Evolutionary conservation across 2,329 filamentous ascomycete genomes (phyloP).

Genomic region (Elsinoe perseae): DNA sequence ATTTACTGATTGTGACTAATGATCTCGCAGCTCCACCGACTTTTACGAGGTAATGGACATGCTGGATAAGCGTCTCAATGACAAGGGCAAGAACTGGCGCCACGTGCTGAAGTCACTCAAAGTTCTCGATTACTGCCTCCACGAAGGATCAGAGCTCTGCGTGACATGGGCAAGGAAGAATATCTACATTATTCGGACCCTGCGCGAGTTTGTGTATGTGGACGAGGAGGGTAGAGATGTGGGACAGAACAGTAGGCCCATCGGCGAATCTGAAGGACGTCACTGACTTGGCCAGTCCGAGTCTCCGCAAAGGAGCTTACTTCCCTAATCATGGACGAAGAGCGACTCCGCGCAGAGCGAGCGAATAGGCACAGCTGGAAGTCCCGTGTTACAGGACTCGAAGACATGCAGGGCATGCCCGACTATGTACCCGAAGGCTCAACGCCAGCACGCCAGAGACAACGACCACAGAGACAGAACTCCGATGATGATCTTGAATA

Average conservation of each 20-base stretch:
- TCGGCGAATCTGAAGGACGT: background rate
- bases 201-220: slow-evolving; percentile 93
- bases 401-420: slow-evolving; percentile 58
- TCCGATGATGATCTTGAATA: slow-evolving; percentile 85
- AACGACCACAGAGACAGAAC: slow-evolving; percentile 32
- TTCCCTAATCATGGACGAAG: slow-evolving; percentile 84
- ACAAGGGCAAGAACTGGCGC: slow-evolving; percentile 99
- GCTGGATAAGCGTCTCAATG: slow-evolving; percentile 95
- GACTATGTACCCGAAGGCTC: slow-evolving; percentile 33
- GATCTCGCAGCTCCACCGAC: slow-evolving; percentile 65
- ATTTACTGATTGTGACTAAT: slow-evolving; percentile 2
- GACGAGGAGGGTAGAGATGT: slow-evolving; percentile 90
- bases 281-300: slow-evolving; percentile 58
- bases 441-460: slow-evolving; percentile 38
- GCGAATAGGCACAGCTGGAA: slow-evolving; percentile 94
- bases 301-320: slow-evolving; percentile 95
- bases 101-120: slow-evolving; percentile 97
- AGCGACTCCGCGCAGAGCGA: slow-evolving; percentile 80
- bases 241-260: slow-evolving; percentile 80
- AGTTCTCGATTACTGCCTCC: slow-evolving; percentile 93
- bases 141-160: slow-evolving; percentile 92
- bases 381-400: slow-evolving; percentile 85
- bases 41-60: slow-evolving; percentile 99
- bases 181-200: slow-evolving; percentile 96
- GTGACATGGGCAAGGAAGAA: slow-evolving; percentile 98